phyloP scores from a whole-genome alignment of 2,329 filamentous ascomycete species.

The Coniochaeta sp. region DNA sequence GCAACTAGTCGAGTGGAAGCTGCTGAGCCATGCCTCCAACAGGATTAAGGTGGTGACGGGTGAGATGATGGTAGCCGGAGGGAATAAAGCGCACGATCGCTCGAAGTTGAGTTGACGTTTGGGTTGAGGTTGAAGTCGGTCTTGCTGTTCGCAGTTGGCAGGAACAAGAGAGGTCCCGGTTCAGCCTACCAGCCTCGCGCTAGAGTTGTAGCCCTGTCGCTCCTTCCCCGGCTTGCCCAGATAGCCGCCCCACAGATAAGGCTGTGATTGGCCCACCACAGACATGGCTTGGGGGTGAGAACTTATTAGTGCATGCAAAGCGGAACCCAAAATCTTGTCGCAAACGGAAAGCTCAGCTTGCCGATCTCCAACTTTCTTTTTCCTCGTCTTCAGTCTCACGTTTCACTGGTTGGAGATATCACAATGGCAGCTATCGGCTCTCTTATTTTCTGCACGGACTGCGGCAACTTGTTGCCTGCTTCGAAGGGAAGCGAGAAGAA shows the following conservation, averaged over 20 bases:
- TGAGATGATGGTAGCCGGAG: background rate
- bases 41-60: background rate
- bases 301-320: background rate
- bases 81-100: background rate
- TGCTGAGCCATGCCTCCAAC: background rate
- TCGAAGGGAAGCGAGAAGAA: slow-evolving; percentile 71
- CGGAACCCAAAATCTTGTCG: background rate
- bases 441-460: slow-evolving; percentile 86
- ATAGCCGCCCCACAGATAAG: too few species aligned
- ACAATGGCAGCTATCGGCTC: slow-evolving; percentile 84
- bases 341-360: background rate
- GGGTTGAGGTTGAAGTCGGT: slow-evolving; percentile 2
- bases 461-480: slow-evolving; percentile 80
- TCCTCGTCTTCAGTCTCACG: background rate
- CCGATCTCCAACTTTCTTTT: background rate
- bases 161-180: background rate
- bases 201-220: background rate
- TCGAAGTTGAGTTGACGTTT: background rate
- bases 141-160: background rate
- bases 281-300: background rate
- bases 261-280: too few species aligned
- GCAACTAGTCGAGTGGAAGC: background rate
- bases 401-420: background rate
- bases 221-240: background rate
- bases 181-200: background rate